Percentiles rank a stretch among this genome's conserved stretches.
Evolutionary conservation across 2,329 filamentous ascomycete genomes (phyloP).

Genomic region (Colletotrichum noveboracense): DNA sequence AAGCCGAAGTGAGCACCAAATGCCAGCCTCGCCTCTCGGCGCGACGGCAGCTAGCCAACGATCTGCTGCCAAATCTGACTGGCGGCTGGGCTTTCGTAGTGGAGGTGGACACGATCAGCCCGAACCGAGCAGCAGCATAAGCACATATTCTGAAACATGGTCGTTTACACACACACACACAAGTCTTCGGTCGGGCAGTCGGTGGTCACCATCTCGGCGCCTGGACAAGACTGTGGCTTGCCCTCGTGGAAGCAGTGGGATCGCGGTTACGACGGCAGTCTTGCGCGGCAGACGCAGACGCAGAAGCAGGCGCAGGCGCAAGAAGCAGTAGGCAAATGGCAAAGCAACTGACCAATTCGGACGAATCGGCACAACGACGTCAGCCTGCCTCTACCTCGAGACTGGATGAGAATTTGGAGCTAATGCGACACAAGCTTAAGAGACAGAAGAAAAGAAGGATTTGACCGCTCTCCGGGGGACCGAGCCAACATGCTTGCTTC

Average conservation of each 20-base stretch:
- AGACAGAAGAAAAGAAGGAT: background rate
- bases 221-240: background rate
- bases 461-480: background rate
- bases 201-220: background rate
- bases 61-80: background rate
- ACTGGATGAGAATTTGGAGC: background rate
- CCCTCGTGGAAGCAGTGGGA: background rate
- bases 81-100: background rate
- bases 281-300: background rate
- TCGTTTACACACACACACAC: background rate
- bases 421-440: background rate
- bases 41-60: background rate
- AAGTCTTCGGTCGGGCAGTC: background rate
- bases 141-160: slow-evolving; percentile 19
- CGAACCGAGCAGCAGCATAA: slow-evolving; percentile 15
- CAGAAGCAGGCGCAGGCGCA: background rate
- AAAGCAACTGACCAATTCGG: background rate
- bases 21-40: slow-evolving; percentile 8
- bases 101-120: slow-evolving; percentile 6
- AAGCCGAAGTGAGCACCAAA: background rate
- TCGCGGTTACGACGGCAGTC: background rate
- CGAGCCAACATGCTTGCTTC: slow-evolving; percentile 2
- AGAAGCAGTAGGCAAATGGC: background rate
- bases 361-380: background rate
- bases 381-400: background rate